Conservation (phyloP, 345 rosid genomes). For the Corymbia maculata region DNA sequence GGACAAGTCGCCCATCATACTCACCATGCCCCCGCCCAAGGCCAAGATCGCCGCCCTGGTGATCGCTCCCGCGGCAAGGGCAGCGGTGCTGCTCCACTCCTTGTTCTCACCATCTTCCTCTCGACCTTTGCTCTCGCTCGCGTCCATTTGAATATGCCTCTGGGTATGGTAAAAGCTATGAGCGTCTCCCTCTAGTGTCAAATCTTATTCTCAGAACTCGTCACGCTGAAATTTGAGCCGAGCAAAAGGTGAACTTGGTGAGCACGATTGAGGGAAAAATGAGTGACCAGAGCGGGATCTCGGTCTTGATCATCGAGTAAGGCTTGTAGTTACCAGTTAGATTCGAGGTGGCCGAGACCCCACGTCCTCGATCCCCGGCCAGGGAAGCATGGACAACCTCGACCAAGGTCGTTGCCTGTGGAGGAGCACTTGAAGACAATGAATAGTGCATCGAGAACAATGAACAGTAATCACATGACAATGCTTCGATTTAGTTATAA, state of each 20-base stretch:
- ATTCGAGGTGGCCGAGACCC: neutral
- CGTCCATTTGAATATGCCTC: no score
- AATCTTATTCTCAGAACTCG: neutral
- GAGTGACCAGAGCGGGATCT: neutral
- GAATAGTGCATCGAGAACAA: no score
- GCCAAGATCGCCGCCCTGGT: neutral
- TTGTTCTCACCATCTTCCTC: no score
- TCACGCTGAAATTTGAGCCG: neutral
- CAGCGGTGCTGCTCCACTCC: neutral
- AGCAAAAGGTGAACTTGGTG: no score
- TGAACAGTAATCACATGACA: neutral
- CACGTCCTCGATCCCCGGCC: neutral
- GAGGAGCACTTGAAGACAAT: neutral
- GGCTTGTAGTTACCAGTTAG: neutral
- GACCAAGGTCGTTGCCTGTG: neutral
- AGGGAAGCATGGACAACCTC: neutral
- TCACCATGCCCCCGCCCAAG: neutral
- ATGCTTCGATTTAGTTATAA: neutral
- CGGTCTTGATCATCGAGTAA: neutral
- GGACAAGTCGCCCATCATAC: neutral
- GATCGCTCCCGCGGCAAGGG: fast-evolving
- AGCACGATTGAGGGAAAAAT: no score
- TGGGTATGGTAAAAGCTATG: no score
- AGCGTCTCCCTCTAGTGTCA: no score
- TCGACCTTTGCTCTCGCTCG: no score